Conservation (phyloP, 805 yeast species). For the Candida yuanshanica region DNA sequence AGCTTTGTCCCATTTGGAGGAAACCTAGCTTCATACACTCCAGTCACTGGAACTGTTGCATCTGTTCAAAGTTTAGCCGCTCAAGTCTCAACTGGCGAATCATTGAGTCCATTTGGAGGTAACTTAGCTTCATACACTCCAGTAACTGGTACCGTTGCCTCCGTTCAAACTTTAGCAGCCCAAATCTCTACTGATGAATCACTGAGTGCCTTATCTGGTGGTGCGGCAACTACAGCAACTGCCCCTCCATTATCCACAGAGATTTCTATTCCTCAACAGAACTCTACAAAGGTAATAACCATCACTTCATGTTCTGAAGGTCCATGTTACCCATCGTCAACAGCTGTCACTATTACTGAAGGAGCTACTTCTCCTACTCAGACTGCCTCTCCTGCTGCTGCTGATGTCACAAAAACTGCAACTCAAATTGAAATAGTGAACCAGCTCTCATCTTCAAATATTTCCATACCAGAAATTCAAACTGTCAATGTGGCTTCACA, state of each 20-base stretch:
- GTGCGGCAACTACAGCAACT: not conserved
- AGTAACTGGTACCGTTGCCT: not conserved
- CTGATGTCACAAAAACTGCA: not conserved
- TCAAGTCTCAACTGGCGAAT: not conserved
- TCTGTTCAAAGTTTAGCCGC: not conserved
- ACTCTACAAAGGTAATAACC: conserved; percentile 1
- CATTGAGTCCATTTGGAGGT: not conserved
- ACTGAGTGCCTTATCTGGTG: not conserved
- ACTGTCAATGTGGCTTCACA: not conserved
- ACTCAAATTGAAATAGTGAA: not conserved
- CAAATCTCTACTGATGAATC: not conserved
- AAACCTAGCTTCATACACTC: not conserved
- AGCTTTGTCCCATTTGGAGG: not conserved
- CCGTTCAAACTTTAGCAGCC: not conserved
- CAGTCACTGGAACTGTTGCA: not conserved
- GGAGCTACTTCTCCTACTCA: not conserved
- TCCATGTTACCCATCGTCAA: not conserved
- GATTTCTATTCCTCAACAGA: not conserved
- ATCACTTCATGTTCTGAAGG: not conserved
- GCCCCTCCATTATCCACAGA: not conserved
- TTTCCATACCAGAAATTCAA: not conserved
- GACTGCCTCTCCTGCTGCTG: not conserved
- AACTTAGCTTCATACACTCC: not conserved
- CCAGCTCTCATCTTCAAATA: not conserved
- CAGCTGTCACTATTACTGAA: not conserved